Conservation (phyloP, 768 basidiomycete species). For the Amanita inopinata region DNA sequence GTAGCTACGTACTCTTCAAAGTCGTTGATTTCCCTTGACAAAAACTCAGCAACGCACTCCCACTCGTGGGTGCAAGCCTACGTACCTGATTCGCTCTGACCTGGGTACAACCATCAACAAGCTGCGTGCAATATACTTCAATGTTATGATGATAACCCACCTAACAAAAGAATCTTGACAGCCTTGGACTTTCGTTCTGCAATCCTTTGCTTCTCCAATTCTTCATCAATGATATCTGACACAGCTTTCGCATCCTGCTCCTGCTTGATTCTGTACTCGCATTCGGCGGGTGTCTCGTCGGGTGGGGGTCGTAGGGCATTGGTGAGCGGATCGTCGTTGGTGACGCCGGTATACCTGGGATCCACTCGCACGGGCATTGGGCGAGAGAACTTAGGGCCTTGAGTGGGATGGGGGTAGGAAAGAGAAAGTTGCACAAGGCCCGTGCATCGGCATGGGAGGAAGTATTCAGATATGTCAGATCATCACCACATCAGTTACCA, state of each 20-base stretch:
- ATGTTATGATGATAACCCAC: slow-evolving; percentile 23
- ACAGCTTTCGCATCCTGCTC: slow-evolving; percentile 44
- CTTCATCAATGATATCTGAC: slow-evolving; percentile 58
- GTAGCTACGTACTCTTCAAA: slow-evolving; percentile 55
- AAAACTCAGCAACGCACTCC: slow-evolving; percentile 1
- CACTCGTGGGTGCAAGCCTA: background rate
- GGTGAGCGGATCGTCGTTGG: slow-evolving; percentile 34
- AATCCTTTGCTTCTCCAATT: slow-evolving; percentile 39
- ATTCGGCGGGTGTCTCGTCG: slow-evolving; percentile 37
- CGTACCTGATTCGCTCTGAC: slow-evolving; percentile 77
- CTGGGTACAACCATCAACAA: slow-evolving; percentile 27
- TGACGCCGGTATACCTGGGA: too few species aligned
- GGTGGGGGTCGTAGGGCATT: slow-evolving; percentile 40
- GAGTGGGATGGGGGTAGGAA: too few species aligned
- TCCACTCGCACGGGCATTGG: too few species aligned
- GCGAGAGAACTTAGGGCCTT: too few species aligned
- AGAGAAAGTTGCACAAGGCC: too few species aligned
- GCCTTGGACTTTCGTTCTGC: slow-evolving; percentile 40
- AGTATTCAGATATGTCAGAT: too few species aligned
- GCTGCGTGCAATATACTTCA: background rate
- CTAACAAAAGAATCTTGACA: slow-evolving; percentile 51
- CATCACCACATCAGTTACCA: too few species aligned
- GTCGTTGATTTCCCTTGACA: slow-evolving; percentile 68
- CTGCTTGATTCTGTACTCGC: slow-evolving; percentile 31
- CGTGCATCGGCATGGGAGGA: too few species aligned